phyloP scores from a whole-genome alignment of 331 rosid genomes.

The Stylosanthes scabra region DNA sequence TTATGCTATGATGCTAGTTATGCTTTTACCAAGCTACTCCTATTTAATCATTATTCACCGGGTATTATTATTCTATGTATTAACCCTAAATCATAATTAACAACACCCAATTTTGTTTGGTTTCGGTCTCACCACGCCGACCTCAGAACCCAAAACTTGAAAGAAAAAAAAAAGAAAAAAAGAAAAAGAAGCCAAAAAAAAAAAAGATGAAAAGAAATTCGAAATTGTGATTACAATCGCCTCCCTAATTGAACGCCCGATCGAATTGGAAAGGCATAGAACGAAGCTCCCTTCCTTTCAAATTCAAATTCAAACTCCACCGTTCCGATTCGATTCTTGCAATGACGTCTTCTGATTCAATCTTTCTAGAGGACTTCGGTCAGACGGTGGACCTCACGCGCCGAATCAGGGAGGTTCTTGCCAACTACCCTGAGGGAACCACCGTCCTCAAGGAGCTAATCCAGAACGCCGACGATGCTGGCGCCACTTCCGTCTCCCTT shows the following conservation, averaged over 20 bases:
- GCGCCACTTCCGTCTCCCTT: slow-evolving; percentile 82
- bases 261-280: slow-evolving; percentile 5
- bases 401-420: slow-evolving; percentile 92
- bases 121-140: too few relatives aligned
- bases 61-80: too few relatives aligned
- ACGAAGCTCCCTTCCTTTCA: not conserved
- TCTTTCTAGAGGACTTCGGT: slow-evolving; percentile 92
- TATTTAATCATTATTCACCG: too few relatives aligned
- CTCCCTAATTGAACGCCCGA: slow-evolving; percentile 14
- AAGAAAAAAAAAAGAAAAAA: too few relatives aligned
- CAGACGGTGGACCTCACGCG: slow-evolving; percentile 98
- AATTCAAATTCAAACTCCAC: not conserved
- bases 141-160: too few relatives aligned
- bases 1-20: too few relatives aligned
- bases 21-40: too few relatives aligned
- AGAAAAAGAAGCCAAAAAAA: not conserved
- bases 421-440: slow-evolving; percentile 97
- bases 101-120: not conserved
- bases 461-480: slow-evolving; percentile 99
- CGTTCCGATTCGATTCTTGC: slow-evolving; percentile 20
- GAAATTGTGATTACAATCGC: not conserved
- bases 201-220: not conserved
- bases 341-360: slow-evolving; percentile 65
- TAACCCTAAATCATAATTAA: too few relatives aligned
- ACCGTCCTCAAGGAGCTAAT: slow-evolving; percentile 94